Evolutionary conservation across 495 filamentous ascomycete genomes (phyloP), one percentile per base, ranked within the genome.

Genomic region (Aspergillus nanangensis): DNA sequence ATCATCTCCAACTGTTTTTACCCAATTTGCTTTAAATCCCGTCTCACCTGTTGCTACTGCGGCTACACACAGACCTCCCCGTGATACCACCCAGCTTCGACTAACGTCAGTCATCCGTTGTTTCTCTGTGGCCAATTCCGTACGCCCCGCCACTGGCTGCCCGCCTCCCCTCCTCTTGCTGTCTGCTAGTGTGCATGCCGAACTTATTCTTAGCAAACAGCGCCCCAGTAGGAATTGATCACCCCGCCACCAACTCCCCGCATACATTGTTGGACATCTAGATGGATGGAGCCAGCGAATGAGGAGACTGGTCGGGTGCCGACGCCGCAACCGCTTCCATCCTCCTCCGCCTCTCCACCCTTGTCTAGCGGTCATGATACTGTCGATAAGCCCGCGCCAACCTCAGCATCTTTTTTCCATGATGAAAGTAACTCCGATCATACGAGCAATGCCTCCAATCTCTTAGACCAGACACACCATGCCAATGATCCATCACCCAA

Each of bases 221-320:
- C 22, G 1, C 15, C 9, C 8, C 38, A 4, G 20, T 21, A 44
- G 31, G 19, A 29, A 27, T 39, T n/a, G n/a, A n/a, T n/a, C n/a
- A n/a, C 7, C 25, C 25, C 11, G 25, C 25, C 37, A 21, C 18
- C 20, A 18, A 22, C 22, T 32, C 23, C 23, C 15, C 24, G 15
- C 29, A 27, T 45, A 21, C 21, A 45, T 38, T 38, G 33, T 38
- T 32, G 41, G 55, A 47, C 27, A 61, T 57, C 59, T 68, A 58
- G 45, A 76, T 76, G 72, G 70, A 76, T 76, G 72, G 72, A 74
- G 62, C 55, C 63, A 60, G 66, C 62, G 55, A 60, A 58, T 69
- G 63, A 71, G 66, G 69, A 70, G 58, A 63, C 62, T 52, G 57
- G 53, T 45, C 52, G 45, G 57, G 55, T 61, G 57, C 48, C 60